Evolutionary conservation across 1,139 yeast species (phyloP).

Genomic region (Starmera stellimalicola): DNA sequence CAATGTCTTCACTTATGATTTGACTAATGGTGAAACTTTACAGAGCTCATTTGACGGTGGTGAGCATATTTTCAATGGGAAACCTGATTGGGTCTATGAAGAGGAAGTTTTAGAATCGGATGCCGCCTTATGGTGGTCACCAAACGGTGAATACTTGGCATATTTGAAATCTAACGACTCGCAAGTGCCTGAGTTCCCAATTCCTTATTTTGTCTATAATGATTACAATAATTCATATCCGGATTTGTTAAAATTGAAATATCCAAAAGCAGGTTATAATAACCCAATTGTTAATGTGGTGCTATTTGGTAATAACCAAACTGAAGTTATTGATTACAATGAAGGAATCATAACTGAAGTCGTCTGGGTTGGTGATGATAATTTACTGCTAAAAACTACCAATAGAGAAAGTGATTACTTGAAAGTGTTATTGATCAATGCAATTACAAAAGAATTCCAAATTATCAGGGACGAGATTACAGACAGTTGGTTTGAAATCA

Average conservation of each 20-base stretch:
- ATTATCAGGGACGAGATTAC: constrained; percentile 37
- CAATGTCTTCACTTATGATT: constrained; percentile 47
- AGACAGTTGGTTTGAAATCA: constrained; percentile 76
- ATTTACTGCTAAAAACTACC: constrained; percentile 54
- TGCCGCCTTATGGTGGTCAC: constrained; percentile 85
- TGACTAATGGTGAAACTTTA: constrained; percentile 32
- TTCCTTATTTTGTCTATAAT: constrained; percentile 61
- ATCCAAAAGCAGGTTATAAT: constrained; percentile 86
- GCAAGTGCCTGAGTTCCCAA: constrained; percentile 56
- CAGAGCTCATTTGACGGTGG: constrained; percentile 66
- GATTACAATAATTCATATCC: constrained; percentile 52
- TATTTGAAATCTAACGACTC: constrained; percentile 70
- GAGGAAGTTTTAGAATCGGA: constrained; percentile 76
- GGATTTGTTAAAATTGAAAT: constrained; percentile 48
- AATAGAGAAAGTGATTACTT: constrained; percentile 65
- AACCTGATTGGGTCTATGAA: constrained; percentile 96
- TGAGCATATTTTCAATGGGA: constrained; percentile 70
- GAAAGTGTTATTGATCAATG: constrained; percentile 45
- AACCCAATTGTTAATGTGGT: constrained; percentile 58
- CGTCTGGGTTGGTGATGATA: constrained; percentile 55
- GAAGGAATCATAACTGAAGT: constrained; percentile 65
- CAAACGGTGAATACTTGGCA: constrained; percentile 54
- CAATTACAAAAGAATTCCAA: constrained; percentile 25
- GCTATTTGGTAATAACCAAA: constrained; percentile 23
- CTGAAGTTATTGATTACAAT: constrained; percentile 38